Evolutionary conservation across 2,329 filamentous ascomycete species (phyloP), one percentile per base, ranked within the genome.

Genomic region (Penicillium brasilianum): DNA sequence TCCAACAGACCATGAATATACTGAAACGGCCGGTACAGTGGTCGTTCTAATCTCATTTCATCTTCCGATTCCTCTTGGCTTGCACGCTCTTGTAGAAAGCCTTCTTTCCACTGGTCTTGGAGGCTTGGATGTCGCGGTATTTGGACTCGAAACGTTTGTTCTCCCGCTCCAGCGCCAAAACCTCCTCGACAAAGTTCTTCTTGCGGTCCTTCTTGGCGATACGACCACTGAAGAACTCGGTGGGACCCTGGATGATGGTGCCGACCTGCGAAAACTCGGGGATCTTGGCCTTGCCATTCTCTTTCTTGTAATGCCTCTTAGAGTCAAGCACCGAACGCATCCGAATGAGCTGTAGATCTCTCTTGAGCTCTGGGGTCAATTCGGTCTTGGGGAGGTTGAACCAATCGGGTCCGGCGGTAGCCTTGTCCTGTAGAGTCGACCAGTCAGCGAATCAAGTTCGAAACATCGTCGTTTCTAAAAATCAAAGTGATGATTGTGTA

Each of bases 261-360:
- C 94, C 95, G 30, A 97, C 87, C 71, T 96, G 92, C 20, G 91
- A 96, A 74, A 90, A 98, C 63, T 92, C 88, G 1, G 95, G 95
- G 1, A 90, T 79, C 62, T 87, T 82, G 60, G 85, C 83, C 73
- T 90, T 93, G 58, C 87, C 84, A 54, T 81, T 85, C 55, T 94
- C 89, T 77, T 97, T 98, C 76, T 94, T 96, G 83, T 96, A 96
- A 72, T 94, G 90, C 53, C 90, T 85, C 75, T 98, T 94, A 0
- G 93, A 89, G 67, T 98, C 94, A 22, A 98, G 83, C 20, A 97
- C 89, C 58, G 88, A 89, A 76, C 95, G 88, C 90, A 97, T 94
- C 66, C 92, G 89, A 61, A 99, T 82, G 11, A 98, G 82, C 77
- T 97, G 93, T 54, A 97, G 83, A 74, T 99, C 94, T 68, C 92